phyloP scores from a whole-genome alignment of 768 basidiomycete species.

The Xerocomellus amylosporus region DNA sequence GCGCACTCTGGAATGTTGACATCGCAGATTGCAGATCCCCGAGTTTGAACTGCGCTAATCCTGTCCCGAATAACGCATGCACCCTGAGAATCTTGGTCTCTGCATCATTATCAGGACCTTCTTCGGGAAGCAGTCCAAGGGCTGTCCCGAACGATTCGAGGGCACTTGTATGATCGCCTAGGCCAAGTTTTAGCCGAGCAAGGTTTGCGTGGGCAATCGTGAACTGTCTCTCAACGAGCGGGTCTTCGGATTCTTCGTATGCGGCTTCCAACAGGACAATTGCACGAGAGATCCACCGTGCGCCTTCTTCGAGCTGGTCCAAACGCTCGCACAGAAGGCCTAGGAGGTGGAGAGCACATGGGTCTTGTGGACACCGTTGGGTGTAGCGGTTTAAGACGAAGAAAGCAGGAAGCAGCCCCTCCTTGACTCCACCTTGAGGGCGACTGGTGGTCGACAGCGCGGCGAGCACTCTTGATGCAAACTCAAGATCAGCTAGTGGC shows the following conservation, averaged over 20 bases:
- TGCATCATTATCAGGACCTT: conserved; percentile 33
- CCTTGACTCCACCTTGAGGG: conserved; percentile 28
- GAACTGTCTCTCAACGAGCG: conserved; percentile 73
- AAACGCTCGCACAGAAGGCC: conserved; percentile 84
- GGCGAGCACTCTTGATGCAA: conserved; percentile 58
- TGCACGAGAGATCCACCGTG: conserved; percentile 54
- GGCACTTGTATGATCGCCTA: conserved; percentile 56
- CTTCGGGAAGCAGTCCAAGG: conserved; percentile 63
- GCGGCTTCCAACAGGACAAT: conserved; percentile 75
- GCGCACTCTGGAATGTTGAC: conserved; percentile 61
- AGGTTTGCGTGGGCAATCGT: conserved; percentile 79
- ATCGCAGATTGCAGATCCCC: conserved; percentile 64
- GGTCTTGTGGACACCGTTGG: conserved; percentile 62
- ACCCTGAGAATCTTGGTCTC: conserved; percentile 46
- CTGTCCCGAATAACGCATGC: conserved; percentile 68
- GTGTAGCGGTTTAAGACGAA: conserved; percentile 78
- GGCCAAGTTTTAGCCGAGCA: conserved; percentile 70
- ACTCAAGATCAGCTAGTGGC: conserved; percentile 82
- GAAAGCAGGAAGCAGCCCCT: conserved; percentile 70
- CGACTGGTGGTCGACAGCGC: conserved; percentile 26
- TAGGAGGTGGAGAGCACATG: conserved; percentile 77
- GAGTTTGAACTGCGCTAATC: conserved; percentile 65
- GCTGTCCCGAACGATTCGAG: conserved; percentile 69
- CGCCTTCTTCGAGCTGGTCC: conserved; percentile 63
- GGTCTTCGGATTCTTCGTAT: conserved; percentile 87